Conservation (phyloP, 768 basidiomycete genomes). For the Tulasnella sp. region DNA sequence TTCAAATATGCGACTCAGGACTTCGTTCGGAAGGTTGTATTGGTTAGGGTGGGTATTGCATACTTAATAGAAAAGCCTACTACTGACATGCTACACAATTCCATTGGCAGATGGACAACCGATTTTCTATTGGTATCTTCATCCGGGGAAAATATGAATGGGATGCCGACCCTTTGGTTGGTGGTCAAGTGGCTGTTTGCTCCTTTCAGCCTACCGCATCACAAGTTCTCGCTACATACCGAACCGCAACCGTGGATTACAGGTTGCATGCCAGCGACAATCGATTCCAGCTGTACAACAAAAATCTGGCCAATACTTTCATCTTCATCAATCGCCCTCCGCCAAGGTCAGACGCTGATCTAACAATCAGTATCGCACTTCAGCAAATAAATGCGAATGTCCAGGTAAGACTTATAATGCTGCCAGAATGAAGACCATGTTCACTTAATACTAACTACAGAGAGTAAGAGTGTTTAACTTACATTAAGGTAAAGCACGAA, state of each 20-base stretch:
- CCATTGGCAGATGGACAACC: slow-evolving; percentile 38
- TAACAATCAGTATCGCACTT: slow-evolving; percentile 47
- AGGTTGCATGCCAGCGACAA: slow-evolving; percentile 44
- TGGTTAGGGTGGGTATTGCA: slow-evolving; percentile 36
- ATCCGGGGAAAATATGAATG: slow-evolving; percentile 46
- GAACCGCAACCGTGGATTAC: slow-evolving; percentile 41
- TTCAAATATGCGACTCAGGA: slow-evolving; percentile 42
- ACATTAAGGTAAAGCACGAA: too few species aligned
- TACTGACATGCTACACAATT: neutral
- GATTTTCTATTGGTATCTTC: slow-evolving; percentile 51
- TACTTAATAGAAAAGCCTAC: neutral
- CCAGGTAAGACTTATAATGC: slow-evolving; percentile 30
- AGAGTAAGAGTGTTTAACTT: too few species aligned
- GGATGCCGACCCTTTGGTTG: slow-evolving; percentile 42
- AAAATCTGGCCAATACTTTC: slow-evolving; percentile 40
- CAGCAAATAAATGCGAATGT: slow-evolving; percentile 46
- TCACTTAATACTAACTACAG: too few species aligned
- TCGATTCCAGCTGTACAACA: slow-evolving; percentile 46
- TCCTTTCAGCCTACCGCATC: slow-evolving; percentile 47
- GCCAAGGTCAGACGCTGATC: slow-evolving; percentile 33
- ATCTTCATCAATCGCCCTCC: slow-evolving; percentile 43
- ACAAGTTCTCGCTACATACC: slow-evolving; percentile 35
- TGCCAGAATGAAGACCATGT: too few species aligned
- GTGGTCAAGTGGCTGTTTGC: slow-evolving; percentile 47
- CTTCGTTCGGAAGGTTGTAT: slow-evolving; percentile 44